A percentile compares a stretch with the other conserved stretches of the same genome.
phyloP scores from a whole-genome alignment of 768 basidiomycete genomes.

The Russula earlei region DNA sequence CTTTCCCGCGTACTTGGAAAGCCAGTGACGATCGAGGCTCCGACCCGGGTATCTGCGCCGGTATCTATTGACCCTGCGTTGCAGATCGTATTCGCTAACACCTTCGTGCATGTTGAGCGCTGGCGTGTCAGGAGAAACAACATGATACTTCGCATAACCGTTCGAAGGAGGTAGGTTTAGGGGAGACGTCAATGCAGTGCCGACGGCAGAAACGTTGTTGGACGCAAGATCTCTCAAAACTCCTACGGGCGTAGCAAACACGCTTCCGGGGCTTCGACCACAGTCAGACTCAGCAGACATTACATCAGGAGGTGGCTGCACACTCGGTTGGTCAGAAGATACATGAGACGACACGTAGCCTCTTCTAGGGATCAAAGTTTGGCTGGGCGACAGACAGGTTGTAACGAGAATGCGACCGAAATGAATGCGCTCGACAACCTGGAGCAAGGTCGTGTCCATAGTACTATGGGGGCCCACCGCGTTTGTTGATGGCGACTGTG shows the following conservation, averaged over 20 bases:
- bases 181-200: background rate
- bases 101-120: conserved; percentile 58
- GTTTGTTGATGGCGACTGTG: background rate
- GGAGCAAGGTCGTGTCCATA: background rate
- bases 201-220: background rate
- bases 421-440: conserved; percentile 2
- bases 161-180: background rate
- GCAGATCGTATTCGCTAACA: conserved; percentile 43
- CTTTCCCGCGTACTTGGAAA: conserved; percentile 59
- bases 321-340: background rate
- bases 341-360: background rate
- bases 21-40: conserved; percentile 57
- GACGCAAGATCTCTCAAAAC: background rate
- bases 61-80: conserved; percentile 46
- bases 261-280: background rate
- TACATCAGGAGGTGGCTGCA: background rate
- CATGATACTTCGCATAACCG: background rate
- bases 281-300: background rate
- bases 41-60: conserved; percentile 42
- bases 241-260: background rate
- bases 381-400: background rate
- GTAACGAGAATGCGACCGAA: background rate
- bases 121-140: conserved; percentile 28
- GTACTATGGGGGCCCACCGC: background rate
- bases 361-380: background rate